Conservation (phyloP, 2,329 filamentous ascomycete species). For the Xylariaceae sp. region DNA sequence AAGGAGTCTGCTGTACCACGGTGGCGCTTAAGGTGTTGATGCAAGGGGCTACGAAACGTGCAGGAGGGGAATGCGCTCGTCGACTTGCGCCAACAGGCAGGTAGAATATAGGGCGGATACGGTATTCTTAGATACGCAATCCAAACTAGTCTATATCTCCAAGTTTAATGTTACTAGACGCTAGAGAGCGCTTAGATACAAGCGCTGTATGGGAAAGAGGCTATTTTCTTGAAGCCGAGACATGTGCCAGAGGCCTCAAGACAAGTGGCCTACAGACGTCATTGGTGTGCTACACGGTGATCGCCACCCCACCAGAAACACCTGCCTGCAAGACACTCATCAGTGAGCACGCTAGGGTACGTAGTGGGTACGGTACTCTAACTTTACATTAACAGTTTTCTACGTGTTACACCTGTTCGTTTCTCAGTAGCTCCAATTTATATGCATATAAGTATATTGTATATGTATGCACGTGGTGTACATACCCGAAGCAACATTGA, state of each 20-base stretch:
- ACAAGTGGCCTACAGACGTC: constrained; percentile 34
- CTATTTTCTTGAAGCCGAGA: no score
- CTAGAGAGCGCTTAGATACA: constrained; percentile 13
- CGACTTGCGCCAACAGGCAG: background rate
- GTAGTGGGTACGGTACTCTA: no score
- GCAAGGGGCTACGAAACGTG: background rate
- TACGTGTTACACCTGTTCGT: no score
- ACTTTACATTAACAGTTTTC: no score
- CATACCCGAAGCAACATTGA: no score
- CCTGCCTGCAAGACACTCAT: no score
- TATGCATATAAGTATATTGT: no score
- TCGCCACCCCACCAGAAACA: constrained; percentile 21
- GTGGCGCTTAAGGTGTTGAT: constrained; percentile 5
- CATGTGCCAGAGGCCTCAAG: constrained; percentile 39
- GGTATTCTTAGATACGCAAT: background rate
- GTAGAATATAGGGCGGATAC: background rate
- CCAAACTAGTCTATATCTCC: no score
- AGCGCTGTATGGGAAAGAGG: constrained; percentile 2
- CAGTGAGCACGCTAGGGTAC: no score
- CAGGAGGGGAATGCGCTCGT: background rate
- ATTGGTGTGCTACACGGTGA: constrained; percentile 34
- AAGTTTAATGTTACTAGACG: background rate
- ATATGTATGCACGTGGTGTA: no score
- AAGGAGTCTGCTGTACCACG: background rate
- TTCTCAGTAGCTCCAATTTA: no score